Conservation (phyloP, 192 early-diverging fungal genomes). For the Fimicolochytrium jonesii region DNA sequence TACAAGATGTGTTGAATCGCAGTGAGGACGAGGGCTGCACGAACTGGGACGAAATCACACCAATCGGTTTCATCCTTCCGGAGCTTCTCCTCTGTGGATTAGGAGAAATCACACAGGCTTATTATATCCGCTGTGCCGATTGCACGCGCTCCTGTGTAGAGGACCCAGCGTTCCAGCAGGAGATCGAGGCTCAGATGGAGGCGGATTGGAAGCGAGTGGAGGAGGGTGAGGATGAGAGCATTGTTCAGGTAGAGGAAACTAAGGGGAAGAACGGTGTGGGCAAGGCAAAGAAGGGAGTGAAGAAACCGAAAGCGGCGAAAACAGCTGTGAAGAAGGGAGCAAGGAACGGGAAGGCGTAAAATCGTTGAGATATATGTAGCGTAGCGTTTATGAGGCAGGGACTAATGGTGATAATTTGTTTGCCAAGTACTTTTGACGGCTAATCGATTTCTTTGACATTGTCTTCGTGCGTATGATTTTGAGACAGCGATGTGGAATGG, state of each 20-base stretch:
- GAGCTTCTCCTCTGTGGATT: slow-evolving; percentile 29
- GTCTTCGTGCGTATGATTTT: no score
- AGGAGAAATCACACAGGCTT: slow-evolving; percentile 29
- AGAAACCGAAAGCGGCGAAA: neutral
- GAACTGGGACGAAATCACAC: slow-evolving; percentile 24
- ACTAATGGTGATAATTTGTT: neutral
- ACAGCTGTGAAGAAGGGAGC: neutral
- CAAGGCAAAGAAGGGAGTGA: neutral
- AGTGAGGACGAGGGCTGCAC: slow-evolving; percentile 36
- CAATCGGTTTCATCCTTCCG: slow-evolving; percentile 29
- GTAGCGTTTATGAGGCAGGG: no score
- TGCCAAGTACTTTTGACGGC: neutral
- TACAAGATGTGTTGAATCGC: no score
- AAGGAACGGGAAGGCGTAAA: no score
- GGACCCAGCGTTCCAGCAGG: slow-evolving; percentile 1
- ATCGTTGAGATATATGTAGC: no score
- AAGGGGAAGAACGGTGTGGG: neutral
- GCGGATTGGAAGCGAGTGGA: slow-evolving; percentile 6
- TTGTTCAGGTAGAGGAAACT: neutral
- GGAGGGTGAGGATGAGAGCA: neutral
- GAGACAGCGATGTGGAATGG: no score
- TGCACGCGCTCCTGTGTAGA: slow-evolving; percentile 12
- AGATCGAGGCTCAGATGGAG: neutral
- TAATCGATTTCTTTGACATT: no score
- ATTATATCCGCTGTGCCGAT: slow-evolving; percentile 31